phyloP scores from a whole-genome alignment of 1,284 basidiomycete species.

The Meira miltonrushii region DNA sequence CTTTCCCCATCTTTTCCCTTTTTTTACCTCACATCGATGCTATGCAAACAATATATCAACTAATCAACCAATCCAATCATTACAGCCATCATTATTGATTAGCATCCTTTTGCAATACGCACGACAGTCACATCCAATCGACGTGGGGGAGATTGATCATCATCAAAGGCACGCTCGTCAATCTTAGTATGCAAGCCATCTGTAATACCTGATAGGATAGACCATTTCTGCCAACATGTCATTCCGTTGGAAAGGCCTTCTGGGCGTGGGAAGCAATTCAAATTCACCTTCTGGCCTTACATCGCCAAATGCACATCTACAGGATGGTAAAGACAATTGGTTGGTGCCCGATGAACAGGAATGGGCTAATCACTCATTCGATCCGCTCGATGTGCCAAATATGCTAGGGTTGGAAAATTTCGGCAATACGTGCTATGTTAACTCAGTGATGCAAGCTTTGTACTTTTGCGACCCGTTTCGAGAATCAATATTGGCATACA shows the following conservation, averaged over 20 bases:
- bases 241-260: constrained; percentile 45
- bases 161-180: too few relatives aligned
- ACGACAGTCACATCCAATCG: too few relatives aligned
- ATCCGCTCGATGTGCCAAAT: constrained; percentile 23
- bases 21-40: too few relatives aligned
- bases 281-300: neutral
- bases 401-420: constrained; percentile 48
- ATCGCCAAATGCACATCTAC: constrained; percentile 8
- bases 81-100: too few relatives aligned
- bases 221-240: constrained; percentile 28
- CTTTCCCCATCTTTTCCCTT: too few relatives aligned
- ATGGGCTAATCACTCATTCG: neutral
- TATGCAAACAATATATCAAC: too few relatives aligned
- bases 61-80: too few relatives aligned
- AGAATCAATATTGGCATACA: constrained; percentile 59
- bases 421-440: constrained; percentile 66
- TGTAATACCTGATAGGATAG: too few relatives aligned
- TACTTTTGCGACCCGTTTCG: constrained; percentile 82
- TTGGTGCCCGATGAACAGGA: constrained; percentile 15
- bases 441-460: constrained; percentile 91
- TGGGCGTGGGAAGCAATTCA: constrained; percentile 27
- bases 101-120: too few relatives aligned
- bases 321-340: constrained; percentile 8
- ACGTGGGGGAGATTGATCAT: too few relatives aligned
- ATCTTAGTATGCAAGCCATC: too few relatives aligned